phyloP scores from a whole-genome alignment of 345 rosid genomes.

The Corchorus olitorius region DNA sequence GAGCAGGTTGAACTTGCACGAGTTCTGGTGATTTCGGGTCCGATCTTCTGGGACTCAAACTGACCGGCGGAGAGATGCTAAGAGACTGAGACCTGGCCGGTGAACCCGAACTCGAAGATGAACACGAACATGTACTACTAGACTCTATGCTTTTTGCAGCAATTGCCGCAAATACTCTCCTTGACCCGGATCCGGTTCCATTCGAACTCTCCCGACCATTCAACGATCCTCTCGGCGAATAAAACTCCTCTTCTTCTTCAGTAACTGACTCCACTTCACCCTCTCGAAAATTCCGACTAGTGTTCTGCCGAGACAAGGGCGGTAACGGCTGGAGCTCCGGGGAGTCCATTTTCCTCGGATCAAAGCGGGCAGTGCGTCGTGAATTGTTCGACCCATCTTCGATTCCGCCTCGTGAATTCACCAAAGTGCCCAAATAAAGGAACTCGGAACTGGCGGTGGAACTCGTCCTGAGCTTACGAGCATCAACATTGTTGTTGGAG shows the following conservation, averaged over 20 bases:
- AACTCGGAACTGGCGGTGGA: constrained; percentile 75
- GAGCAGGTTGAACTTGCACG: constrained; percentile 10
- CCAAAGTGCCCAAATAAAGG: constrained; percentile 79
- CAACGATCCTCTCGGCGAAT: constrained; percentile 83
- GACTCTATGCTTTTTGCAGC: constrained; percentile 45
- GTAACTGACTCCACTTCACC: constrained; percentile 52
- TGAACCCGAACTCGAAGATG: constrained; percentile 74
- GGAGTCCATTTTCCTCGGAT: constrained; percentile 68
- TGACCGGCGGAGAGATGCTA: constrained; percentile 81
- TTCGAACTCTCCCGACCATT: constrained; percentile 57
- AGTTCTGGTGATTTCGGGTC: constrained; percentile 55
- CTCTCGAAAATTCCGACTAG: constrained; percentile 37
- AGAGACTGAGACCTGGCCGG: constrained; percentile 77
- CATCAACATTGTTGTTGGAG: constrained; percentile 25
- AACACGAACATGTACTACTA: constrained; percentile 58
- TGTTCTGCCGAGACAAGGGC: constrained; percentile 64
- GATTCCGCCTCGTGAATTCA: constrained; percentile 40
- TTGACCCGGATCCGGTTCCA: constrained; percentile 72
- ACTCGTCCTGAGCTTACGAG: constrained; percentile 43
- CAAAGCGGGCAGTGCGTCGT: constrained; percentile 34
- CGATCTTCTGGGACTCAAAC: constrained; percentile 61
- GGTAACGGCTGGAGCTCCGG: constrained; percentile 97
- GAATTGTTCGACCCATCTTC: constrained; percentile 35
- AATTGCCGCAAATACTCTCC: constrained; percentile 48
- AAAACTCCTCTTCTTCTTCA: constrained; percentile 85